A percentile compares a stretch with the other conserved stretches of the same genome.
Conservation (phyloP, 129 eudicot genomes). For the Centaurea solstitialis region DNA sequence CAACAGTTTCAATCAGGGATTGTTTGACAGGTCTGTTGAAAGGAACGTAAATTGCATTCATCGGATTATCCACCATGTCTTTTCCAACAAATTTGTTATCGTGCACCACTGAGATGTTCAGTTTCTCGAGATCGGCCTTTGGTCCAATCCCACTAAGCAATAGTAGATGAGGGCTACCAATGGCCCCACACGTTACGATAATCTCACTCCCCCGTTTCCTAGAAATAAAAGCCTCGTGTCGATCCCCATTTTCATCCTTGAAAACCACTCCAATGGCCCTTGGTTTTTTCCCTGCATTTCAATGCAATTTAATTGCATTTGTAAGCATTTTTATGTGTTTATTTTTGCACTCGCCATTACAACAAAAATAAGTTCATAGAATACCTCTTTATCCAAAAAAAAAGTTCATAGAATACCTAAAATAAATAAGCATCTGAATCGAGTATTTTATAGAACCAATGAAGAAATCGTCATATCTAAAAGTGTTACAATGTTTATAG, state of each 20-base stretch:
- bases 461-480: too few relatives aligned
- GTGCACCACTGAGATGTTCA: conserved; percentile 64
- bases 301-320: not conserved
- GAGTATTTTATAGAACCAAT: too few relatives aligned
- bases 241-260: conserved; percentile 73
- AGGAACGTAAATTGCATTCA: conserved; percentile 81
- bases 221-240: conserved; percentile 63
- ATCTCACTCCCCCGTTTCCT: conserved; percentile 61
- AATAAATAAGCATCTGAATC: too few relatives aligned
- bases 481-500: too few relatives aligned
- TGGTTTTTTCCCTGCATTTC: conserved; percentile 60
- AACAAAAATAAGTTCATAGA: too few relatives aligned
- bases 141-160: conserved; percentile 95
- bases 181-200: conserved; percentile 77
- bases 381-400: too few relatives aligned
- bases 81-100: conserved; percentile 75
- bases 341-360: too few relatives aligned
- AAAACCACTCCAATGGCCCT: conserved; percentile 78
- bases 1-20: conserved; percentile 73
- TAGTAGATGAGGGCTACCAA: conserved; percentile 94
- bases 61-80: conserved; percentile 89
- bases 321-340: too few relatives aligned
- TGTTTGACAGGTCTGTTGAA: conserved; percentile 53
- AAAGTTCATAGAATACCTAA: too few relatives aligned
- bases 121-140: conserved; percentile 56